A percentile compares a stretch with the other conserved stretches of the same genome.
These are phyloP conservation scores for Chlorella sp. DNA, from an alignment of 139 green algal genomes.

Conservation along the genomic window DNA sequence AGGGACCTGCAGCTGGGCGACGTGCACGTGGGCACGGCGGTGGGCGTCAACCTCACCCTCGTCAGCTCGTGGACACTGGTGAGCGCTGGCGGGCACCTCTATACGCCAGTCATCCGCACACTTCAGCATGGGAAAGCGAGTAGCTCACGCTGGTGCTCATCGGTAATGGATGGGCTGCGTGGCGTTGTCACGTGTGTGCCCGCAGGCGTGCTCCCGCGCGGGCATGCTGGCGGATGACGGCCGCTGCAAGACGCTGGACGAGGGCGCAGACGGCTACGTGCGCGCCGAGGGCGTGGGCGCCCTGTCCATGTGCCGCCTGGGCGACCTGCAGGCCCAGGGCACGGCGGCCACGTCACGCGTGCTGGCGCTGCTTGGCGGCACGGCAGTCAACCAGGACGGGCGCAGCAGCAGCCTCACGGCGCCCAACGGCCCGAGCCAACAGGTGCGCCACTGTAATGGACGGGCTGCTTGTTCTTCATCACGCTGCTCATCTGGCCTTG, in stretches of 20 bases:
- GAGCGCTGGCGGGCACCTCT: neutral
- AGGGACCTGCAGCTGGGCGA: neutral
- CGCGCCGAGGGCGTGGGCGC: conserved; percentile 54
- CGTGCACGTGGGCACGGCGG: conserved; percentile 16
- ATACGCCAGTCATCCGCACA: neutral
- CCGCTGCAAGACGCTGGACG: conserved; percentile 85
- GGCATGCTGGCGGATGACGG: conserved; percentile 79
- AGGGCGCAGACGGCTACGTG: conserved; percentile 78
- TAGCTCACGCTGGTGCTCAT: neutral
- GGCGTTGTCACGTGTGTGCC: neutral
- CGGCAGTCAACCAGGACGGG: conserved; percentile 76
- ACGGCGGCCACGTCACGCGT: neutral
- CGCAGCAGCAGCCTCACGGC: conserved; percentile 79
- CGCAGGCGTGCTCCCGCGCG: conserved; percentile 33
- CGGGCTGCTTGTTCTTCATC: neutral
- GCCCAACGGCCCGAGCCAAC: conserved; percentile 79
- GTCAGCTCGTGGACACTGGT: conserved; percentile 48
- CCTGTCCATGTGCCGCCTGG: conserved; percentile 6
- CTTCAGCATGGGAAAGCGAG: neutral
- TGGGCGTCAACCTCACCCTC: conserved; percentile 63
- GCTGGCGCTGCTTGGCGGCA: conserved; percentile 35
- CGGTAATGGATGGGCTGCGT: neutral
- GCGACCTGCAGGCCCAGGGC: neutral
- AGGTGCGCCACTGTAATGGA: conserved; percentile 31
- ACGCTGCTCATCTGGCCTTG: neutral